Evolutionary conservation across 2,329 filamentous ascomycete species (phyloP), one percentile per base, ranked within the genome.

Genomic region (Penicillium hesseltinei): DNA sequence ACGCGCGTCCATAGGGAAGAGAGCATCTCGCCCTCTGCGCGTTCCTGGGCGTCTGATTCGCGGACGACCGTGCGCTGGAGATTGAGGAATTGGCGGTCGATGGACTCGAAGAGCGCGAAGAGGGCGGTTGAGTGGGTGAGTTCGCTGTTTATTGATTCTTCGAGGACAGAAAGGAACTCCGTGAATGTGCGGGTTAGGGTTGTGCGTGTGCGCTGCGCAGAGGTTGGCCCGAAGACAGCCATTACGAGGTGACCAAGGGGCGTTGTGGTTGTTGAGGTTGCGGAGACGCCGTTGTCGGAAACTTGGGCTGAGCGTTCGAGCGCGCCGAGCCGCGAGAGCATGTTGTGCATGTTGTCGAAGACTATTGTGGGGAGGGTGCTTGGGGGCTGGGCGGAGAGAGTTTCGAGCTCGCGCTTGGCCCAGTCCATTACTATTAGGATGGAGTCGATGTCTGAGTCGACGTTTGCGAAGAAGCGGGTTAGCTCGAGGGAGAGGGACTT

Each of bases 351-450:
- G 71, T 95, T 96, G 73, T 91, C 89, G 71, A 92, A 91, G 43
- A 89, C 84, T n/a, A 77, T 72, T 13, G 86, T 85, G 19, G 88
- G 84, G 23, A 95, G 77, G 2, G 86, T 82, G 43, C 83, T 84
- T 1, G 84, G 82, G 7, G 86, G 84, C 21, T 83, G 77, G 23
- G 81, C 80, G 60, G 86, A 84, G 56, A 94, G 78, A 45, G 87
- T 86, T 59, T 86, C 81, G 15, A 97, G 84, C 73, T 97, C 92
- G 63, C 92, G 87, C 69, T 89, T 89, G 15, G 91, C 90, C 93
- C 93, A 97, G 71, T 96, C 91, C 92, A 97, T 97, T 51, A 95
- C 91, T 59, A 94, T 88, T 36, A 97, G 82, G 64, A 97, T 96
- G 59, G 89, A 88, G 71, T 97, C 93, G 66, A 97, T 89, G 69